phyloP scores from a whole-genome alignment of 2,329 filamentous ascomycete genomes.

The Penicillium sp. region DNA sequence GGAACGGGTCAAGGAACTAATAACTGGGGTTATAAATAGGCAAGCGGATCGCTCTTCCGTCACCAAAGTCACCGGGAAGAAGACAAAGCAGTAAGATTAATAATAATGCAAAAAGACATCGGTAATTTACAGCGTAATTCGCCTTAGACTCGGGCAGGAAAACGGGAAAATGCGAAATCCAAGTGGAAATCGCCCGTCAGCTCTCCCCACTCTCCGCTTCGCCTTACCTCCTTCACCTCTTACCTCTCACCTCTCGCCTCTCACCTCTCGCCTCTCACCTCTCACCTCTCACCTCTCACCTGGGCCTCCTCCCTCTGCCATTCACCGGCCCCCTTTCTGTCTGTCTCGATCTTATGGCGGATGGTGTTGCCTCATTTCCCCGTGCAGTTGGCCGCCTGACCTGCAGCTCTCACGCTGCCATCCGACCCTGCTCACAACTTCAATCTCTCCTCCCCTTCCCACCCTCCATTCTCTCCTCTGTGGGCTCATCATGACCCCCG shows the following conservation, averaged over 20 bases:
- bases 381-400: conserved; percentile 39
- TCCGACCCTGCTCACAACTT: conserved; percentile 27
- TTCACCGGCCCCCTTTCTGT: conserved; percentile 16
- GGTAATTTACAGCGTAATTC: too few relatives aligned
- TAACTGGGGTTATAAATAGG: too few relatives aligned
- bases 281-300: conserved; percentile 8
- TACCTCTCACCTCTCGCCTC: conserved; percentile 15
- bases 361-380: conserved; percentile 28
- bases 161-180: too few relatives aligned
- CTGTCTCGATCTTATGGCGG: conserved; percentile 33
- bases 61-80: too few relatives aligned
- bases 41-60: too few relatives aligned
- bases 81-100: too few relatives aligned
- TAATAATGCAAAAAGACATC: background rate
- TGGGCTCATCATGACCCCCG: conserved; percentile 31
- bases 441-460: conserved; percentile 15
- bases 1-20: too few relatives aligned
- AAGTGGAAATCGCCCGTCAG: conserved; percentile 21
- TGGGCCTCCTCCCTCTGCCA: conserved; percentile 1
- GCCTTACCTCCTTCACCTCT: conserved; percentile 21
- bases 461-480: conserved; percentile 6
- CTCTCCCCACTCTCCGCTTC: conserved; percentile 26
- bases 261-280: conserved; percentile 2
- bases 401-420: conserved; percentile 39
- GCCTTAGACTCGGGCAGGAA: too few relatives aligned